Evolutionary conservation across 2,329 filamentous ascomycete genomes (phyloP).

Genomic region (Pseudogymnoascus sp.): DNA sequence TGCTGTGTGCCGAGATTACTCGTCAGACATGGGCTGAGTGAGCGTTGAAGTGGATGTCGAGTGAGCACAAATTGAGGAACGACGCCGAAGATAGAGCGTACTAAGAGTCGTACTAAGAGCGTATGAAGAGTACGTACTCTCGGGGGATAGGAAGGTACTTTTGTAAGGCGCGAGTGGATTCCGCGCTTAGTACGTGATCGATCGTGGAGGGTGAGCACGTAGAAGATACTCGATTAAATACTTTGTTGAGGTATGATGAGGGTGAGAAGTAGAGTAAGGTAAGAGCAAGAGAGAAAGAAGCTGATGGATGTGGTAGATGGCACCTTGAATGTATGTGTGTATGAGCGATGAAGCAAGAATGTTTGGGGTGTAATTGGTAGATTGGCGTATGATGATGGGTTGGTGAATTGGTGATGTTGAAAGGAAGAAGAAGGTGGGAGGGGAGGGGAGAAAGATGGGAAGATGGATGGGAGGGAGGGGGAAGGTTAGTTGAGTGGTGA

Average conservation of each 20-base stretch:
- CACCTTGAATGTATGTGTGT: not conserved
- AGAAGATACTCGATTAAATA: not conserved
- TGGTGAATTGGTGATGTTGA: not conserved
- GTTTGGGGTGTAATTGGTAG: not conserved
- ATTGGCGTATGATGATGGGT: not conserved
- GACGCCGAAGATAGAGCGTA: not conserved
- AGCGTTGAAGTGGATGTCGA: not conserved
- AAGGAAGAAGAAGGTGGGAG: conserved; percentile 15
- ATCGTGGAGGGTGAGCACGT: not conserved
- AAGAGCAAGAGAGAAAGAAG: not conserved
- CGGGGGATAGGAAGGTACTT: not conserved
- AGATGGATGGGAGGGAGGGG: conserved; percentile 10
- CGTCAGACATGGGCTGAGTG: not conserved
- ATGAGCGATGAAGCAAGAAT: not conserved
- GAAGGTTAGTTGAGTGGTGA: not conserved
- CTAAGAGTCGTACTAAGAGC: too few species aligned
- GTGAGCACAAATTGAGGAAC: not conserved
- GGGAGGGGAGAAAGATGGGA: conserved; percentile 11
- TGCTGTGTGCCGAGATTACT: not conserved
- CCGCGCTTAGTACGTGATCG: not conserved
- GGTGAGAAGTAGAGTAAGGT: too few species aligned
- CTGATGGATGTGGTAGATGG: not conserved
- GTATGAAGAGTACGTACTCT: not conserved
- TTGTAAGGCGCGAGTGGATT: not conserved
- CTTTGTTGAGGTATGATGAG: not conserved